These are phyloP conservation scores for Blastobotrys apis DNA, from an alignment of 1,139 yeast species.

Conservation along the genomic window DNA sequence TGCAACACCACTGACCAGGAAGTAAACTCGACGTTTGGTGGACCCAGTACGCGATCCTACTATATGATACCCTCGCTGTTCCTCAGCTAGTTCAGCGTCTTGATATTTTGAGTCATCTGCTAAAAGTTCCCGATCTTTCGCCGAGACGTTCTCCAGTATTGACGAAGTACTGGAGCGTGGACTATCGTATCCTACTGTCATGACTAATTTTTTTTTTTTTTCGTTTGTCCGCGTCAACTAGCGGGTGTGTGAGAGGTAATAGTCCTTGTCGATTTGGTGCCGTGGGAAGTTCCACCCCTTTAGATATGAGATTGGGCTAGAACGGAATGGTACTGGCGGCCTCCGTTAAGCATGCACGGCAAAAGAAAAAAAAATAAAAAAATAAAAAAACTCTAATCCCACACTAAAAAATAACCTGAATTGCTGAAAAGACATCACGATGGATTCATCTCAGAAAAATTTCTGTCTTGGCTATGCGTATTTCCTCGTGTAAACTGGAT, in stretches of 20 bases:
- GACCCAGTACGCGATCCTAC: neutral
- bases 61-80: constrained; percentile 1
- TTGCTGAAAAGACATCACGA: no score
- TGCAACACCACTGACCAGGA: neutral
- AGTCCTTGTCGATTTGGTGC: neutral
- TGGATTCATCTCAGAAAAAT: no score
- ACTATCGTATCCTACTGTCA: neutral
- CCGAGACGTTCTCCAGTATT: constrained; percentile 12
- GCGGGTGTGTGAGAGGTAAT: neutral
- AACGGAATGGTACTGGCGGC: no score
- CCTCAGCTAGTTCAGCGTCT: neutral
- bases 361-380: no score
- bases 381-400: no score
- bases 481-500: no score
- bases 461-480: no score
- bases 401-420: no score
- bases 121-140: constrained; percentile 6
- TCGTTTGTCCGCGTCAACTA: no score
- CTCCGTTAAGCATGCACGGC: no score
- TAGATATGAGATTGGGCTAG: no score
- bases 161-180: constrained; percentile 18
- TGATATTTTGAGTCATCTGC: constrained; percentile 3
- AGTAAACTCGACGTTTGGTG: neutral
- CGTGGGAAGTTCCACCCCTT: neutral
- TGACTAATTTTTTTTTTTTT: constrained; percentile 1